Base-by-base conservation (phyloP, 768 basidiomycete species). In the Phaeotremella skinneri region DNA sequence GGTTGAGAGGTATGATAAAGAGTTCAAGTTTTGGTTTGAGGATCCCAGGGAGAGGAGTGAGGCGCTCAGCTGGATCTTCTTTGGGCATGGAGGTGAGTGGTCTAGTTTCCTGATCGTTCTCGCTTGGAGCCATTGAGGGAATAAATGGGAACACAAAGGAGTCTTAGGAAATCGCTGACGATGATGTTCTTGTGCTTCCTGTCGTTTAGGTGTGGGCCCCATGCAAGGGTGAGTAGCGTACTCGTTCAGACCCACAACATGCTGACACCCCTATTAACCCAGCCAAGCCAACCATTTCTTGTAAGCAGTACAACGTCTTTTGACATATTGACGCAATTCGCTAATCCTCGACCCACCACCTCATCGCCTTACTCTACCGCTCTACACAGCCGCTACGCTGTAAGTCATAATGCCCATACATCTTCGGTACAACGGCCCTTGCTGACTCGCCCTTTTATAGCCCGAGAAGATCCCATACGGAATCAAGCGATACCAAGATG, bases 1-100 rank as follows among this genome's bases (percentile, higher is more conserved):
- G 52, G 81, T 81, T 21, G 86, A 89, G 70, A 84, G 87, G 70
- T 91, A 87, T 69, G 91, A 94, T 51, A 61, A 57, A 64, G 83
- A 88, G n/a, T 77, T 81, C 73, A 81, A 83, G 65, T 87, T 91
- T 68, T 82, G 79, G 66, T 90, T 87, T 76, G 81, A 70, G 3
- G 73, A 78, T 26, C 54, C 71, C 3, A 80, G 87, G 45, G 80
- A 85, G 31, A 84, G 86, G 67, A 87, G 84, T 68, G 85, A 87
- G 77, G 81, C 84, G 79, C 69, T 89, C 23, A 89, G 90, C 70
- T 93, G 90, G 91, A 84, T 91, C 52, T 89, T 91, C 80, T 92
- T 91, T 64, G 82, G 85, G 5, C 72, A 76, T 41, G 75, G 78
- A 53, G 64, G 69, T 64, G 45, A 55, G 66, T 66, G 27, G 29